Base-by-base conservation (phyloP, 495 filamentous ascomycete genomes). In the Penicillium paradoxum region DNA sequence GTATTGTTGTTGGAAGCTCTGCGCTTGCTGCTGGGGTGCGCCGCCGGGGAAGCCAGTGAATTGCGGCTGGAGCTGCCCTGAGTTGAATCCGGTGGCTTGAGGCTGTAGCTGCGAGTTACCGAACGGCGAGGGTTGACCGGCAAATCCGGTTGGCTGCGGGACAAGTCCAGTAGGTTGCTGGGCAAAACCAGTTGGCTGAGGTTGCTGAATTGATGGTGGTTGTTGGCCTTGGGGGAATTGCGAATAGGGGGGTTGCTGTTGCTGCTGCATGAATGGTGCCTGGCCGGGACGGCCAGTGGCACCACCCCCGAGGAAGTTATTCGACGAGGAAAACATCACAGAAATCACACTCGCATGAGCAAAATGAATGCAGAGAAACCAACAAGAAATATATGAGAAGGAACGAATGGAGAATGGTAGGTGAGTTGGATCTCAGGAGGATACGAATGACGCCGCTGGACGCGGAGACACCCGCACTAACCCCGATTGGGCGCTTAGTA, bases 261-360 rank as follows among this genome's bases (percentile, higher is more conserved):
- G 75, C 47, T 73, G 69, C 55, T 73, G 75, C 51, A 76, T 65
- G 69, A 70, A 75, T 63, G 71, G 70, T 62, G 70, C 71, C 70
- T 82, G 79, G 51, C 84, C 86, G 8, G 89, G 87, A 55, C 88
- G 89, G 66, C 81, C 75, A 72, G 73, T 85, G 69, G 84, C 88
- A 69, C 76, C 81, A 71, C 84, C 84, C 63, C 89, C 88, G 55
- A 93, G 76, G 66, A 84, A 95, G 44, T 88, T 85, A 76, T 85
- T 91, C 53, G 90, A 88, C 64, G 86, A 88, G 37, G 90, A 91
- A 75, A 85, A 96, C 91, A 96, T 96, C 73, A 68, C 62, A 48
- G 52, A 66, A 51, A 49, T 47, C 48, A 51, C 53, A 56, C 47
- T 61, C 36, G 59, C 66, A 73, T 74, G 56, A 50, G 58, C 54